Percentiles rank a stretch among this genome's conserved stretches.
These are phyloP conservation scores for Smittium mucronatum DNA, from an alignment of 371 early-diverging fungal species.

Conservation along the genomic window DNA sequence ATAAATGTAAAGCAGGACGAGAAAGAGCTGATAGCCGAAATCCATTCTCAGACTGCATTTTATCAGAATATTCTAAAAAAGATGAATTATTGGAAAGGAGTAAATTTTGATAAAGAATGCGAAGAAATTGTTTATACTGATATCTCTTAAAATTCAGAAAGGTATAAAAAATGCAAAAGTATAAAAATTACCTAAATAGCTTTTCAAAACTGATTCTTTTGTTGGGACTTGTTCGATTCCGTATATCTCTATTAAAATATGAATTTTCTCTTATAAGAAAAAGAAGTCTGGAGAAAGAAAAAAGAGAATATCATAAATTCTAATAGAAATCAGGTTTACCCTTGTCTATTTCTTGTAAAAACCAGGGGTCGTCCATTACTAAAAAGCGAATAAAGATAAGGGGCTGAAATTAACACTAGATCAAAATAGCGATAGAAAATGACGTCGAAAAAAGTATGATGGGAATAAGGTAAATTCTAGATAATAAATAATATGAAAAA, in stretches of 20 bases:
- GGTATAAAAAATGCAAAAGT: neutral
- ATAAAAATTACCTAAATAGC: conserved; percentile 4
- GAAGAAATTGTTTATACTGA: too few species aligned
- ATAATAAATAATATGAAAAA: too few species aligned
- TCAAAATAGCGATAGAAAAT: too few species aligned
- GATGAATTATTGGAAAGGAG: too few species aligned
- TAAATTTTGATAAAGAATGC: too few species aligned
- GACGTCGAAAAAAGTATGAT: too few species aligned
- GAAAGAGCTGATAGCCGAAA: neutral
- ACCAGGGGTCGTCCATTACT: conserved; percentile 12
- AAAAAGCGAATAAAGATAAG: neutral
- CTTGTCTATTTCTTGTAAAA: conserved; percentile 9
- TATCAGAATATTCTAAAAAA: conserved; percentile 10
- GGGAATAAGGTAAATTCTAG: too few species aligned
- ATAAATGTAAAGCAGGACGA: neutral
- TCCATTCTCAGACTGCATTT: neutral
- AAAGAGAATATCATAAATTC: too few species aligned
- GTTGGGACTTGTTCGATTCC: neutral
- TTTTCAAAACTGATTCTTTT: conserved; percentile 1
- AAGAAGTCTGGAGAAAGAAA: too few species aligned
- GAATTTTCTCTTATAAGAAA: too few species aligned
- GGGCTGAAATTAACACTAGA: too few species aligned
- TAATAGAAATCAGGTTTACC: neutral
- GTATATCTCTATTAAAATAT: conserved; percentile 8
- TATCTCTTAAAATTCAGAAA: too few species aligned